These are phyloP conservation scores for Vigna mungo DNA, from an alignment of 306 rosid genomes.

Conservation along the genomic window DNA sequence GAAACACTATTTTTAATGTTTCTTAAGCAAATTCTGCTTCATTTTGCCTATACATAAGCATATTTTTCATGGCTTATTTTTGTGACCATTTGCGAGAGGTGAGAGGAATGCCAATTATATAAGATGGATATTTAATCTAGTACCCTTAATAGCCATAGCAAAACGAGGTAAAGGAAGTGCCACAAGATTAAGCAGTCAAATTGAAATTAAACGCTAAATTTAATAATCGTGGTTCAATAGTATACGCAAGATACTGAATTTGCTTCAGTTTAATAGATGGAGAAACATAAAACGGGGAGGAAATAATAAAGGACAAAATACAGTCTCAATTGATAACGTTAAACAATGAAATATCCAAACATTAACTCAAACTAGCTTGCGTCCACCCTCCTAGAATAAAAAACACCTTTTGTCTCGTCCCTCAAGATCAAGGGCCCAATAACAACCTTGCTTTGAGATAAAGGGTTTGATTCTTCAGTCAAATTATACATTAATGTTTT, in stretches of 20 bases:
- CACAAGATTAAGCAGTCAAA: constrained; percentile 6
- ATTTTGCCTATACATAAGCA: neutral
- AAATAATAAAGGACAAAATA: neutral
- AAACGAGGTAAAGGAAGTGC: neutral
- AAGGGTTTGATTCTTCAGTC: neutral
- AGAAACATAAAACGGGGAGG: neutral
- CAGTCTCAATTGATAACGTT: neutral
- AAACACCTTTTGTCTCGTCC: neutral
- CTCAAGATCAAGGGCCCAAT: neutral
- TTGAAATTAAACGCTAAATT: neutral
- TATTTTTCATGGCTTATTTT: neutral
- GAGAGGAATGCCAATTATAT: neutral
- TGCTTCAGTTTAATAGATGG: constrained; percentile 1
- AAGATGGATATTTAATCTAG: constrained; percentile 4
- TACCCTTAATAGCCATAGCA: neutral
- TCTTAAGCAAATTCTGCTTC: neutral
- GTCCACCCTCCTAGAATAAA: neutral
- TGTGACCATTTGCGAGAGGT: neutral
- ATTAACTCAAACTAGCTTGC: neutral
- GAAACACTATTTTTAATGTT: neutral
- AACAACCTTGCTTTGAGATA: constrained; percentile 4
- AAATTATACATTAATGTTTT: neutral
- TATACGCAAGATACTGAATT: neutral
- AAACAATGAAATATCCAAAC: neutral
- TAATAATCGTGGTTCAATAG: neutral